A percentile compares a stretch with the other conserved stretches of the same genome.
Evolutionary conservation across 176 grass and related monocot genomes (phyloP).

Genomic region (Carex pumila): DNA sequence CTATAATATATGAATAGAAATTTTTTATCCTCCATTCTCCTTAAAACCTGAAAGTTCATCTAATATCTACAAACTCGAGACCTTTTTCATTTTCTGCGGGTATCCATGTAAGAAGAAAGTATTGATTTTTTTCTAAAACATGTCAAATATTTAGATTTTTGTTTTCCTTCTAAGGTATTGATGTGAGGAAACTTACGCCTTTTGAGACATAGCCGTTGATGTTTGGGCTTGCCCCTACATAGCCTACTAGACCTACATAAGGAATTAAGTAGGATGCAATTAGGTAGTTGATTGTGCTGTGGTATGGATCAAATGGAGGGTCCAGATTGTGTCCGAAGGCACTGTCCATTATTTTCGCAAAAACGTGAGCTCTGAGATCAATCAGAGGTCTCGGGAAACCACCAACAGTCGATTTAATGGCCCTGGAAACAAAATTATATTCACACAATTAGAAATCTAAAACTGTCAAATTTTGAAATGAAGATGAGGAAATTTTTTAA

Average conservation of each 20-base stretch:
- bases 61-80: not conserved
- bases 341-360: slow-evolving; percentile 58
- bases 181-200: slow-evolving; percentile 14
- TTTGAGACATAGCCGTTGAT: slow-evolving; percentile 55
- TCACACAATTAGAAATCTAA: not conserved
- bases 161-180: not conserved
- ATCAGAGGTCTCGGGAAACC: slow-evolving; percentile 68
- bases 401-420: slow-evolving; percentile 45
- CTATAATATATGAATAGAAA: not conserved
- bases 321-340: slow-evolving; percentile 54
- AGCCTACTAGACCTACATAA: slow-evolving; percentile 45
- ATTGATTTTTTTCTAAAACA: not conserved
- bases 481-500: not conserved
- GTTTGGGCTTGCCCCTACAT: slow-evolving; percentile 34
- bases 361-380: slow-evolving; percentile 38
- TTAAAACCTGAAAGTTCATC: not conserved
- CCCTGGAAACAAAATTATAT: slow-evolving; percentile 26
- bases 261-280: slow-evolving; percentile 75
- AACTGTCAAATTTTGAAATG: not conserved
- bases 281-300: slow-evolving; percentile 53
- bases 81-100: not conserved
- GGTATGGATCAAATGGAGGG: slow-evolving; percentile 68
- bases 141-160: not conserved
- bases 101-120: not conserved
- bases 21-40: not conserved